Evolutionary conservation across 2,329 filamentous ascomycete genomes (phyloP), one percentile per base, ranked within the genome.

Genomic region (Xylariaceae sp.): DNA sequence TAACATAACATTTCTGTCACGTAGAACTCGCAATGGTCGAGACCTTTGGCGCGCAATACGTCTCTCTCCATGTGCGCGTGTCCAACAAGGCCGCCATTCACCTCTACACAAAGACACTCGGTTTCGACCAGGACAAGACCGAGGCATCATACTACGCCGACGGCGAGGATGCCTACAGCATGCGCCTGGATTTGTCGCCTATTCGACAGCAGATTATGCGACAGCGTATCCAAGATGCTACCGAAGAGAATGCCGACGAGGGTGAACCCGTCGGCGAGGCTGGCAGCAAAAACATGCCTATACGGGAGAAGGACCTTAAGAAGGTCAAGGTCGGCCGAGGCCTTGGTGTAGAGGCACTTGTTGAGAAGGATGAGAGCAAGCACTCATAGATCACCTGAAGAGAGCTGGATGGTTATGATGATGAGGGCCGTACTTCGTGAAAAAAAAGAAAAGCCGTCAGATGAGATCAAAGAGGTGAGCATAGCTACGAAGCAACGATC

Each of bases 131-230:
- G 66, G 90, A 94, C 65, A 94, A 92, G 79, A 86, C 88, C 9
- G 91, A 96, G 76, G 73, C 83, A 53, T 94, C 92, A 77, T 96
- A 96, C 82, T 99, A 99, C 73, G 94, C 94, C 59, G 94, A 99
- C 74, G 93, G 93, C 61, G 94, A 99, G 78, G 91, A 99, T 78
- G 94, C 94, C 44, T 96, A 87, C 73, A 89, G 86, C 72, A 99
- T 99, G 94, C 87, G 87, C 64, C 89, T 96, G 73, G 88, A 97
- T 70, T 82, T 99, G 49, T 75, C 76, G 2, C 76, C 78, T 54
- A 72, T 88, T 50, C 76, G 79, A 56, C 78, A 82, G 60, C 78
- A 81, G 65, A 80, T 89, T 72, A 72, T 88, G 50, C 76, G 79
- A 56, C 78, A 82, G 60, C 78, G 81, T 65, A 80, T 89, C 72